These are phyloP conservation scores for Lactarius sanguifluus DNA, from an alignment of 768 basidiomycete species.

Conservation along the genomic window DNA sequence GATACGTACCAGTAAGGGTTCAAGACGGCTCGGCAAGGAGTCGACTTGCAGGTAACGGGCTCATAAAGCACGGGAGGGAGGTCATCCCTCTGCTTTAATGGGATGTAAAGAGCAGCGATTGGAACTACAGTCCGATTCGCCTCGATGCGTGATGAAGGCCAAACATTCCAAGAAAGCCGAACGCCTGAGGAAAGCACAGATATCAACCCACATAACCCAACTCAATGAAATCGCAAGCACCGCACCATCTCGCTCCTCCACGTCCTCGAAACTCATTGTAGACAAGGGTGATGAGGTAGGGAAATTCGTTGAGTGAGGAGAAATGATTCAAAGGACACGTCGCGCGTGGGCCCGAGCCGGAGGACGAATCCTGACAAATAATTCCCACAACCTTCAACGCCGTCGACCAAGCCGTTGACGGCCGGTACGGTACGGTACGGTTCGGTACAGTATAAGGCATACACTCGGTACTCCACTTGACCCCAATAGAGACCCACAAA, in stretches of 20 bases:
- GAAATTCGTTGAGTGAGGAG: constrained; percentile 1
- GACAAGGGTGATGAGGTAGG: background rate
- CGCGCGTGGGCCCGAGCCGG: constrained; percentile 5
- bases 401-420: no score
- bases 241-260: constrained; percentile 94
- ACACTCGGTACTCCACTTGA: background rate
- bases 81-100: constrained; percentile 90
- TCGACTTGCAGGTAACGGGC: constrained; percentile 97
- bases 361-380: constrained; percentile 8
- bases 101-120: constrained; percentile 96
- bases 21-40: constrained; percentile 88
- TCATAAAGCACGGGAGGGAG: constrained; percentile 96
- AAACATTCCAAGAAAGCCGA: constrained; percentile 97
- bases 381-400: constrained; percentile 3
- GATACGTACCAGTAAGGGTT: constrained; percentile 89
- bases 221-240: constrained; percentile 13
- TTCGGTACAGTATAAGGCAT: background rate
- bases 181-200: constrained; percentile 55
- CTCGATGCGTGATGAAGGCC: constrained; percentile 97
- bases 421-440: background rate
- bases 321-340: constrained; percentile 26
- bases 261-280: constrained; percentile 83
- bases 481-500: background rate
- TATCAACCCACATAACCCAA: constrained; percentile 6
- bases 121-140: constrained; percentile 97